Evolutionary conservation across 768 basidiomycete genomes (phyloP).

Genomic region (Leccinum obscurum): DNA sequence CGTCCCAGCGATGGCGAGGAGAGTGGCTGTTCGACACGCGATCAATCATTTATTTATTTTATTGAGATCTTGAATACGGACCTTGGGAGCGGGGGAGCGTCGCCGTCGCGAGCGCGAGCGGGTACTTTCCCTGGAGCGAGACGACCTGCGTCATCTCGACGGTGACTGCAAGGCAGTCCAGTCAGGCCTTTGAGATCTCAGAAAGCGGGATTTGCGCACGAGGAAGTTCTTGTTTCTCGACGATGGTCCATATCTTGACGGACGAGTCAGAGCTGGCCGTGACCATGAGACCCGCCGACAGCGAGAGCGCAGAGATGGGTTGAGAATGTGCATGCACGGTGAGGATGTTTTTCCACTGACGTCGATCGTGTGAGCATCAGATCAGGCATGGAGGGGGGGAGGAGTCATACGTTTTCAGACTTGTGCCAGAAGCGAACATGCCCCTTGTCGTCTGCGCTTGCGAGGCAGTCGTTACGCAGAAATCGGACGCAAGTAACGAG

Average conservation of each 20-base stretch:
- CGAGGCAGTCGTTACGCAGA: slow-evolving; percentile 47
- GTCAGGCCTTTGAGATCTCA: slow-evolving; percentile 4
- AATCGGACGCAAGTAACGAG: slow-evolving; percentile 80
- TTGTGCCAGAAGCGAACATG: slow-evolving; percentile 60
- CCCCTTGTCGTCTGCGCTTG: slow-evolving; percentile 80
- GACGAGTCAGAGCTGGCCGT: slow-evolving; percentile 84
- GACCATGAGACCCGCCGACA: slow-evolving; percentile 49
- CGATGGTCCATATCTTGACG: slow-evolving; percentile 72
- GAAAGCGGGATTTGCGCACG: slow-evolving; percentile 24
- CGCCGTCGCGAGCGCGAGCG: slow-evolving; percentile 66
- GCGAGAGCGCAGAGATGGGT: slow-evolving; percentile 68
- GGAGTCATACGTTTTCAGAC: slow-evolving; percentile 27
- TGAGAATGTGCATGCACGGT: slow-evolving; percentile 61
- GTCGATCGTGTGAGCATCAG: slow-evolving; percentile 7
- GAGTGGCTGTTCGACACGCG: slow-evolving; percentile 41
- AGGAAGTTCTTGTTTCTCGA: slow-evolving; percentile 22
- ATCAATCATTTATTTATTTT: background rate
- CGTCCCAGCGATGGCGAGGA: slow-evolving; percentile 85
- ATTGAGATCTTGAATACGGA: slow-evolving; percentile 28
- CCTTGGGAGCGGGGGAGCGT: slow-evolving; percentile 69
- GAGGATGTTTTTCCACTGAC: slow-evolving; percentile 56
- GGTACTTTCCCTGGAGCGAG: slow-evolving; percentile 65
- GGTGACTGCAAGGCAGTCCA: slow-evolving; percentile 29
- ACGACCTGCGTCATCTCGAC: slow-evolving; percentile 57
- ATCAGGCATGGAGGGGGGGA: slow-evolving; percentile 10